These are phyloP conservation scores for Pestalotiopsis fici DNA, from an alignment of 2,329 filamentous ascomycete species.

Conservation along the genomic window DNA sequence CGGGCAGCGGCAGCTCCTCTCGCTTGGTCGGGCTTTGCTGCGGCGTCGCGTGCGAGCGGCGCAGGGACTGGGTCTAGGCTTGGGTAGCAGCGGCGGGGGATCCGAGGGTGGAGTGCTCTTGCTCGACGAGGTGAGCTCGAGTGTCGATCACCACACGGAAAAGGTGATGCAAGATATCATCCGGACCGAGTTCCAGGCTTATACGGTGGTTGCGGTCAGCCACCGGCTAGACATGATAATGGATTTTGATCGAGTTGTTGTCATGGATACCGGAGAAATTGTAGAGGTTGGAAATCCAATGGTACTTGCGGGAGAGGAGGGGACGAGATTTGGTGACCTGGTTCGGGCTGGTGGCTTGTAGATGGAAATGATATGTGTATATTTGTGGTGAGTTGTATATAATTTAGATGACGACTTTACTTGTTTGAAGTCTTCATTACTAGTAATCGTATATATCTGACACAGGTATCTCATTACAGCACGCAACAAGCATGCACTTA, in stretches of 20 bases:
- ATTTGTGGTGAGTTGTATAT: too few species aligned
- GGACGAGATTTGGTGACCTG: conserved; percentile 22
- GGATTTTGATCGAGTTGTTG: conserved; percentile 48
- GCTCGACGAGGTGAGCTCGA: conserved; percentile 33
- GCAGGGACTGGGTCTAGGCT: too few species aligned
- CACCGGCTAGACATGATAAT: conserved; percentile 40
- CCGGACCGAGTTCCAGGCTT: conserved; percentile 26
- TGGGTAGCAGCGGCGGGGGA: conserved; percentile 18
- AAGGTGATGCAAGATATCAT: conserved; percentile 24
- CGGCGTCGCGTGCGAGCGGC: conserved; percentile 20
- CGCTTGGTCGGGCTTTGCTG: conserved; percentile 25
- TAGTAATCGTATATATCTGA: too few species aligned
- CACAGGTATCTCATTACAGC: too few species aligned
- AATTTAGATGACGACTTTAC: too few species aligned
- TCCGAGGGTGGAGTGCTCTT: conserved; percentile 27
- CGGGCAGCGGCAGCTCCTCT: conserved; percentile 43
- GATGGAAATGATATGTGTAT: background rate
- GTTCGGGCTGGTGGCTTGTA: conserved; percentile 9
- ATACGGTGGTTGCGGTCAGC: conserved; percentile 47
- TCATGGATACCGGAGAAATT: conserved; percentile 46
- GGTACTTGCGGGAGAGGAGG: conserved; percentile 14
- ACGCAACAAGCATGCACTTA: too few species aligned
- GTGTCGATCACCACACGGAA: conserved; percentile 29
- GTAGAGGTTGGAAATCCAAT: conserved; percentile 37
- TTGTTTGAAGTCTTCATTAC: too few species aligned